Conservation (phyloP, 768 basidiomycete species). For the Podaxis sp. region DNA sequence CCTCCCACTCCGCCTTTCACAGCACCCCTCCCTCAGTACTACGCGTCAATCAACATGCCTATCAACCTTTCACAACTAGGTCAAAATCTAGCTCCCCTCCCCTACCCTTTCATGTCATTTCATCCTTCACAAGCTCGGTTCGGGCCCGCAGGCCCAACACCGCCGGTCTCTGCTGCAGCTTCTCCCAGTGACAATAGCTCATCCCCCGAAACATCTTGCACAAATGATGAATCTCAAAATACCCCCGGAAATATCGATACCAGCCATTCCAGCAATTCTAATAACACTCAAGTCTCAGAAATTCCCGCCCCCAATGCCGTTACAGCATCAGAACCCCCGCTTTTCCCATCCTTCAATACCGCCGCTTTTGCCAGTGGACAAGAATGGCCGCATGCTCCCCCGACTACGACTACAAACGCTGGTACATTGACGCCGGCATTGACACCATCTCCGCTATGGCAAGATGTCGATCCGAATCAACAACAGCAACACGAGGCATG, state of each 20-base stretch:
- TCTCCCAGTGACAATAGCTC: constrained; percentile 34
- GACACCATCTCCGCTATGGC: constrained; percentile 8
- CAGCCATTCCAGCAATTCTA: constrained; percentile 6
- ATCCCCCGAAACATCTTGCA: neutral
- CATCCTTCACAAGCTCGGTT: constrained; percentile 27
- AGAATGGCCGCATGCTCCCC: constrained; percentile 4
- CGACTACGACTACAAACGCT: neutral
- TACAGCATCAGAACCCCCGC: neutral
- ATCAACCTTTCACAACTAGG: constrained; percentile 14
- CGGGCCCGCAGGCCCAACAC: constrained; percentile 45
- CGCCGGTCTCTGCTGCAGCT: constrained; percentile 49
- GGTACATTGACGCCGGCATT: constrained; percentile 10
- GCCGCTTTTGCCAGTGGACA: constrained; percentile 10
- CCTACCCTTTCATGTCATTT: constrained; percentile 18
- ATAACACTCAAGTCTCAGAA: neutral
- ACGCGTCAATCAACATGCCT: constrained; percentile 14
- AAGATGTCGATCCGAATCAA: neutral
- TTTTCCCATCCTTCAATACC: constrained; percentile 9
- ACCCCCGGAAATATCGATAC: constrained; percentile 5
- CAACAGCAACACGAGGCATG: neutral
- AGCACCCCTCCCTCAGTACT: constrained; percentile 16
- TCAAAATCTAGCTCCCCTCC: constrained; percentile 11
- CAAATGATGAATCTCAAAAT: neutral
- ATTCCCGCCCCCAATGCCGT: neutral
- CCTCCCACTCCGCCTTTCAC: constrained; percentile 15